These are phyloP conservation scores for Novymonas esmeraldas DNA, from an alignment of 208 protist genomes.

Conservation along the genomic window DNA sequence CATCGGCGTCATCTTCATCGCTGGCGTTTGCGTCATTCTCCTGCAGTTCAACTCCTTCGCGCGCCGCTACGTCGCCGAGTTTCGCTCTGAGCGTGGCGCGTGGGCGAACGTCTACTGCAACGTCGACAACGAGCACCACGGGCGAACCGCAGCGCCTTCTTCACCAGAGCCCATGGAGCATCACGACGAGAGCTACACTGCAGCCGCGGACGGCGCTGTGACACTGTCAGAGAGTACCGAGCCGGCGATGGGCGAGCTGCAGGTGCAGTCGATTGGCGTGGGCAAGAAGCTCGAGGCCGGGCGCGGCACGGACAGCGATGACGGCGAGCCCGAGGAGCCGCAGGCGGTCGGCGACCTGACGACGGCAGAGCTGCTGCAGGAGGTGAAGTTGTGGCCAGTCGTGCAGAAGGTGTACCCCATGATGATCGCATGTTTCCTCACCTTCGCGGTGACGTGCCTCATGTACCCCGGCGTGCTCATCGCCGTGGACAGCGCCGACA, in stretches of 20 bases:
- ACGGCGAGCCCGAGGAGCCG: conserved; percentile 10
- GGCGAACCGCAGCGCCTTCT: no score
- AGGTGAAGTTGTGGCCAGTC: conserved; percentile 58
- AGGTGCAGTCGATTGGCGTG: conserved; percentile 3
- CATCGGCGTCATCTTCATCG: conserved; percentile 62
- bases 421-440: conserved; percentile 73
- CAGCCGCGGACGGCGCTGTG: neutral
- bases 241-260: conserved; percentile 20
- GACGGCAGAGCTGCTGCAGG: conserved; percentile 71
- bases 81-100: conserved; percentile 47
- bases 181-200: neutral
- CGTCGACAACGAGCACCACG: neutral
- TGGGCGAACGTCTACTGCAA: conserved; percentile 59
- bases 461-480: conserved; percentile 80
- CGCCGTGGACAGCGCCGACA: conserved; percentile 47
- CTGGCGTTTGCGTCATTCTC: conserved; percentile 35
- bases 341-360: conserved; percentile 19
- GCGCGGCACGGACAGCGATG: neutral
- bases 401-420: conserved; percentile 78
- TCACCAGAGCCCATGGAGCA: no score
- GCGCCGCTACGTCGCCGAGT: conserved; percentile 72
- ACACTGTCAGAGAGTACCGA: neutral
- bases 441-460: conserved; percentile 69
- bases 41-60: conserved; percentile 71
- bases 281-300: conserved; percentile 13